A percentile compares a stretch with the other conserved stretches of the same genome.
Evolutionary conservation across 768 basidiomycete species (phyloP).

Genomic region (Boletus rufocinnamomeus): DNA sequence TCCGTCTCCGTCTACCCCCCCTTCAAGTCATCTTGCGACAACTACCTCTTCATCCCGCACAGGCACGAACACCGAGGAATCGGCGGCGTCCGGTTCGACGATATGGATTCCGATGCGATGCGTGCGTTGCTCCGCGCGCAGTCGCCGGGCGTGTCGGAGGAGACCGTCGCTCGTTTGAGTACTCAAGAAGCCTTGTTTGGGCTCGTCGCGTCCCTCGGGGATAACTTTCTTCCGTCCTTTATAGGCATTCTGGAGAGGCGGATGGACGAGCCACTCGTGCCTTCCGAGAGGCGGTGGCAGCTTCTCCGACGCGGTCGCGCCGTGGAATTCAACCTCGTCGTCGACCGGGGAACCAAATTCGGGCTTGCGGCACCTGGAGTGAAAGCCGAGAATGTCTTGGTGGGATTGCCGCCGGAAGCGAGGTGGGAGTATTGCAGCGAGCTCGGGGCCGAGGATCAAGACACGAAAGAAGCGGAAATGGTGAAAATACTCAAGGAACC

Average conservation of each 20-base stretch:
- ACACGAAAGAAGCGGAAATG: slow-evolving; percentile 52
- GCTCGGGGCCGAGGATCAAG: slow-evolving; percentile 46
- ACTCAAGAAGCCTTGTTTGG: slow-evolving; percentile 43
- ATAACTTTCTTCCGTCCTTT: slow-evolving; percentile 51
- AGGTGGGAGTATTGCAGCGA: slow-evolving; percentile 71
- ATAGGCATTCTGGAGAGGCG: slow-evolving; percentile 44
- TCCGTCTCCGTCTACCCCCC: slow-evolving; percentile 38
- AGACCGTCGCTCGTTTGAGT: slow-evolving; percentile 15
- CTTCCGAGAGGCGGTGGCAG: slow-evolving; percentile 48
- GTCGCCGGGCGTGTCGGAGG: neutral
- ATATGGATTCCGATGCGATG: slow-evolving; percentile 39
- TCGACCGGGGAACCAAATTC: slow-evolving; percentile 70
- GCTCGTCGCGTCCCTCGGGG: slow-evolving; percentile 44
- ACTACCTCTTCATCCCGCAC: slow-evolving; percentile 56
- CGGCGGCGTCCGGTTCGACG: slow-evolving; percentile 61
- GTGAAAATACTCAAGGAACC: slow-evolving; percentile 46
- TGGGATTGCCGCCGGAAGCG: slow-evolving; percentile 64
- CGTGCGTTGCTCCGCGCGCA: slow-evolving; percentile 26
- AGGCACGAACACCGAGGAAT: slow-evolving; percentile 52
- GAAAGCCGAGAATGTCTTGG: slow-evolving; percentile 63
- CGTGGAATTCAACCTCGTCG: slow-evolving; percentile 66
- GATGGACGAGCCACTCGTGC: slow-evolving; percentile 30
- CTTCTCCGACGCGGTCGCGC: slow-evolving; percentile 51
- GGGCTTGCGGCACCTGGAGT: slow-evolving; percentile 61
- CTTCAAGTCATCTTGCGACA: slow-evolving; percentile 56